Percentiles rank a stretch among this genome's conserved stretches.
phyloP scores from a whole-genome alignment of 2,329 filamentous ascomycete genomes.

The Thelonectria olida region DNA sequence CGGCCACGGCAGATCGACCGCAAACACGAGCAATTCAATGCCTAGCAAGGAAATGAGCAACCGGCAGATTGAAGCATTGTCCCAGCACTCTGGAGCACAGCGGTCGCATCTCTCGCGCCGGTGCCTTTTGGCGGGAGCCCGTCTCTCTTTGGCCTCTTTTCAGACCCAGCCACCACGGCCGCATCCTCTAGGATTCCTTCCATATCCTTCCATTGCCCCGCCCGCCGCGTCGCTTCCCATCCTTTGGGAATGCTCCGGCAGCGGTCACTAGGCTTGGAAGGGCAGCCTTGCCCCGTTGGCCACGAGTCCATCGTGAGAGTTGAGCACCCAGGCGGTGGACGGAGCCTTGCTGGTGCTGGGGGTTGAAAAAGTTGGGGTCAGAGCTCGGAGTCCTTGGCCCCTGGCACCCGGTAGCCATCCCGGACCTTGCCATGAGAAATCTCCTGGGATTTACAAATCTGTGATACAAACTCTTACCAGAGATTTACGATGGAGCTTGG shows the following conservation, averaged over 20 bases:
- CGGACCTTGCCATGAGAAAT: not conserved
- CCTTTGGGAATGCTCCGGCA: slow-evolving; percentile 33
- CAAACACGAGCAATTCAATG: slow-evolving; percentile 19
- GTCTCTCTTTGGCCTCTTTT: slow-evolving; percentile 7
- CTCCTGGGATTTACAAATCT: slow-evolving; percentile 1
- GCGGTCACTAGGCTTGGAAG: slow-evolving; percentile 36
- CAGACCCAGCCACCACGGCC: slow-evolving; percentile 26
- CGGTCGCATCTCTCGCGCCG: slow-evolving; percentile 19
- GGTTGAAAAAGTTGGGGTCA: slow-evolving; percentile 15
- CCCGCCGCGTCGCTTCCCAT: slow-evolving; percentile 36
- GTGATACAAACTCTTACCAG: slow-evolving; percentile 18
- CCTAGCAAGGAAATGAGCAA: slow-evolving; percentile 33
- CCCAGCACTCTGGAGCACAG: slow-evolving; percentile 31
- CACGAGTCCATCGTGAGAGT: slow-evolving; percentile 27
- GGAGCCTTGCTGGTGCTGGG: not conserved
- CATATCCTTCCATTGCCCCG: slow-evolving; percentile 36
- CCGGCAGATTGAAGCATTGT: slow-evolving; percentile 10
- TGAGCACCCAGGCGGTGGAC: slow-evolving; percentile 16
- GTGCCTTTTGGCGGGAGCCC: slow-evolving; percentile 22
- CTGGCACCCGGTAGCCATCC: slow-evolving; percentile 1
- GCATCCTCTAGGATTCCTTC: slow-evolving; percentile 32
- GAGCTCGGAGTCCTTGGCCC: slow-evolving; percentile 5
- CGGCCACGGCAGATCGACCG: slow-evolving; percentile 27
- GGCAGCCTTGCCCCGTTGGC: slow-evolving; percentile 34
- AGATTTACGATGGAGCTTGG: slow-evolving; percentile 6